Base-by-base conservation (phyloP, 768 basidiomycete genomes). In the Tricholoma sp. region DNA sequence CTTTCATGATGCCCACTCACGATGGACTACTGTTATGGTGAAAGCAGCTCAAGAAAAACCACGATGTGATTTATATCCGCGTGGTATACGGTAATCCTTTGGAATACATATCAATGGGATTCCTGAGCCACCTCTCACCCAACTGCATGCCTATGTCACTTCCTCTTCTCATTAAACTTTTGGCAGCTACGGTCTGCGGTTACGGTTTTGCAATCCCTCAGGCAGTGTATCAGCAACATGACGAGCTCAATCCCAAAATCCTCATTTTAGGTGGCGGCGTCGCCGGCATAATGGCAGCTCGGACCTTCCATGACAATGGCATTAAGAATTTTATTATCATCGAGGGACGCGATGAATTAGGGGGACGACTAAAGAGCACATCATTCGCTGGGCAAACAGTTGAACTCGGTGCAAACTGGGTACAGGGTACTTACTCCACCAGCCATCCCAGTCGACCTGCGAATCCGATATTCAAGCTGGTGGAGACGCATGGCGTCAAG, bases 181-280 rank as follows among this genome's bases (percentile, higher is more conserved):
- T 59, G 4, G 24, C 44, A 42, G 37, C 44, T 20, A 44, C 45
- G 10, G 20, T 42, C n/a, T 37, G 31, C 18, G 48, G 41, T 13
- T 31, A 37, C 24, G 34, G 48, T 34, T 20, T 37, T 28, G 20
- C 36, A 42, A 45, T 54, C 29, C 41, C 47, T 10, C 45, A 49
- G 4, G 6, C 50, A 15, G 48, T 18, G 29, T 9, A 4, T 8
- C 33, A 28, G 2, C 8, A 48, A 36, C 11, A 50, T 28, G 24
- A 49, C 18, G 12, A 47, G 4, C 28, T 12, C 11, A 54, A 68
- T 54, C 31, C 56, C 10, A 73, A 64, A 7, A 78, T 85, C 12
- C 76, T 88, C 39, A 81, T 88, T 52, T 75, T 87, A 24, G 86
- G 86, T 4, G 85, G 83, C 32, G 86, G 86, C 8, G 78, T 87